Percentiles rank a stretch among this genome's conserved stretches.
Conservation (phyloP, 73 alveolate species). For the Paramecium biaurelia region DNA sequence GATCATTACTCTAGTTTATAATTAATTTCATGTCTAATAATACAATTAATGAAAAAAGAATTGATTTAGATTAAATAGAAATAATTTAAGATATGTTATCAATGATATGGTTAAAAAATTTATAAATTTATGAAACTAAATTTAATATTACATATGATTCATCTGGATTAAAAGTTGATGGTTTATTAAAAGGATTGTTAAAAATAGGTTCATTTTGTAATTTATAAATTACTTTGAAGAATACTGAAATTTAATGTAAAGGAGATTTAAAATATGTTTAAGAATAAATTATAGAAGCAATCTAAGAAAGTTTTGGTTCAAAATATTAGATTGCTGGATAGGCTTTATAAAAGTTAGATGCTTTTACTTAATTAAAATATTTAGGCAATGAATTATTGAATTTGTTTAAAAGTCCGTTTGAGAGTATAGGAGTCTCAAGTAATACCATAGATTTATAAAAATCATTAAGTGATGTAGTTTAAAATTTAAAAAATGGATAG, state of each 20-base stretch:
- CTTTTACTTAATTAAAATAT: not conserved
- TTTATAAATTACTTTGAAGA: not conserved
- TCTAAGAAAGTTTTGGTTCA: not conserved
- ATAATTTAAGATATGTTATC: not conserved
- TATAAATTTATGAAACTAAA: not conserved
- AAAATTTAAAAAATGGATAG: not conserved
- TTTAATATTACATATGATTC: slow-evolving; percentile 29
- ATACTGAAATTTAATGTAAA: not conserved
- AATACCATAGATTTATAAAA: not conserved
- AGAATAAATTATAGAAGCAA: not conserved
- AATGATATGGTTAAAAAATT: not conserved
- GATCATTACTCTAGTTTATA: not conserved
- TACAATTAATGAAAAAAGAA: not conserved
- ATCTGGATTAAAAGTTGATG: not conserved
- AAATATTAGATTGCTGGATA: not conserved
- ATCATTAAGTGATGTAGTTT: not conserved
- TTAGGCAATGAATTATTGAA: not conserved
- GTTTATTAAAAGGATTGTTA: not conserved
- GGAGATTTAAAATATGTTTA: not conserved
- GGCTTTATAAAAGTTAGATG: not conserved
- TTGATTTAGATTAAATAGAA: not conserved
- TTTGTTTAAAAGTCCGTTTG: not conserved
- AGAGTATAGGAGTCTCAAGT: not conserved
- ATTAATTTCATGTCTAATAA: not conserved
- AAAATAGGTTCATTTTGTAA: not conserved